Evolutionary conservation across 495 filamentous ascomycete genomes (phyloP), one percentile per base, ranked within the genome.

Genomic region (Tuber microsphaerosporum): DNA sequence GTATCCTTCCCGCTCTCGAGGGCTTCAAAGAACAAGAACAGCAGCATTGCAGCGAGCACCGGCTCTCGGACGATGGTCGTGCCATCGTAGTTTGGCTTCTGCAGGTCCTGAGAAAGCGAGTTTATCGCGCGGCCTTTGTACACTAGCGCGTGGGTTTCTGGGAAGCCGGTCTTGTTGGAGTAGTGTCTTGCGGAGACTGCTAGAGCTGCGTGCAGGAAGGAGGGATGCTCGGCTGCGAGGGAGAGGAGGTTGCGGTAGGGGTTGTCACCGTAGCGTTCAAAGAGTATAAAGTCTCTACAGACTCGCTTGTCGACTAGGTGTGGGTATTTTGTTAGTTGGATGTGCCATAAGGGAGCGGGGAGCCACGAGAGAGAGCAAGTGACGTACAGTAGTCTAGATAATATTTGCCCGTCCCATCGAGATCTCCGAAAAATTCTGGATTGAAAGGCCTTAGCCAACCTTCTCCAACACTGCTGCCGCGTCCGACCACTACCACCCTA

Each of bases 11-110:
- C 81, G n/a, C 78, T 77, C 51, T 82, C 81, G 37, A 83, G 41
- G 6, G 81, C 75, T n/a, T 83, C 81, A 72, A 82, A 83, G 42
- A 83, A 83, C 26, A 83, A 44, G 37, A 83, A 83, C 19, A 83
- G 72, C 65, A 83, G 39, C 75, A 82, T 77, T 12, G 78, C 81
- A 31, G 81, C 81, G 37, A 83, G 81, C 39, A 80, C 76, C 20
- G 81, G 73, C 26, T 83, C 81, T 0, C 78, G 75, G 42, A 83
- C 70, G 22, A 80, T 61, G n/a, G 71, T 74, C 46, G 61, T 65
- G 20, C 73, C 56, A 65, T 65, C 26, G 26, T 34, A 34, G 56
- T 34, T 19, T 16, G 56, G 12, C 8, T 72, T 74, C 42, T 82
- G 81, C 44, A 82, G 72, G 43, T 82, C 81, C 37, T 65, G 74